Evolutionary conservation across 2,329 filamentous ascomycete genomes (phyloP).

Genomic region (Dactylellina cionopaga): DNA sequence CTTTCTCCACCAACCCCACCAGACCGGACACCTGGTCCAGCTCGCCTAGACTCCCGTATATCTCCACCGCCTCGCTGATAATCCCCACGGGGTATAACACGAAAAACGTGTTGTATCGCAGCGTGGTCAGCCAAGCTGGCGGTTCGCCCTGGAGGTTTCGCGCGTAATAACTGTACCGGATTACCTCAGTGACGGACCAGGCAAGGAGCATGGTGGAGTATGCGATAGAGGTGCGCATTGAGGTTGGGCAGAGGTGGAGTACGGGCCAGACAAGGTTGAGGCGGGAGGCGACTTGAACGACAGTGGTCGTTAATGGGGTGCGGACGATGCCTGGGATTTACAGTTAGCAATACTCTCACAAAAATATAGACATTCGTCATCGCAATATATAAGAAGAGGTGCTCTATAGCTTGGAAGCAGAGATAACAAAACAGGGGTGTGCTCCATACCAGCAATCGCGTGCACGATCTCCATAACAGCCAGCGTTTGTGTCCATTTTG

Average conservation of each 20-base stretch:
- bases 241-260: slow-evolving; percentile 74
- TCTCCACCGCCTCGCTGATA: slow-evolving; percentile 82
- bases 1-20: slow-evolving; percentile 28
- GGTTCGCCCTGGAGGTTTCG: slow-evolving; percentile 72
- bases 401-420: too few relatives aligned
- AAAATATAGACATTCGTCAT: too few relatives aligned
- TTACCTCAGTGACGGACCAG: slow-evolving; percentile 90
- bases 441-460: slow-evolving; percentile 76
- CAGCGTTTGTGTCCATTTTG: slow-evolving; percentile 82
- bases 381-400: too few relatives aligned
- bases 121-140: slow-evolving; percentile 76
- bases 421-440: too few relatives aligned
- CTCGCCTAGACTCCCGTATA: slow-evolving; percentile 75
- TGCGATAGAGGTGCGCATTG: slow-evolving; percentile 69
- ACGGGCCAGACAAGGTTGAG: slow-evolving; percentile 90
- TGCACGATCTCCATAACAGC: slow-evolving; percentile 86
- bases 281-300: slow-evolving; percentile 88
- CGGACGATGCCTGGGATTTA: slow-evolving; percentile 83
- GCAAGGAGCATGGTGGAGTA: slow-evolving; percentile 84
- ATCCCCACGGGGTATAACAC: slow-evolving; percentile 93
- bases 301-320: slow-evolving; percentile 82
- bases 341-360: not conserved
- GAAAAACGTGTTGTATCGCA: slow-evolving; percentile 92
- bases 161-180: slow-evolving; percentile 92
- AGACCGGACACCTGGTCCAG: slow-evolving; percentile 60